Conservation (phyloP, 2,329 filamentous ascomycete species). For the Elsinoe australis region DNA sequence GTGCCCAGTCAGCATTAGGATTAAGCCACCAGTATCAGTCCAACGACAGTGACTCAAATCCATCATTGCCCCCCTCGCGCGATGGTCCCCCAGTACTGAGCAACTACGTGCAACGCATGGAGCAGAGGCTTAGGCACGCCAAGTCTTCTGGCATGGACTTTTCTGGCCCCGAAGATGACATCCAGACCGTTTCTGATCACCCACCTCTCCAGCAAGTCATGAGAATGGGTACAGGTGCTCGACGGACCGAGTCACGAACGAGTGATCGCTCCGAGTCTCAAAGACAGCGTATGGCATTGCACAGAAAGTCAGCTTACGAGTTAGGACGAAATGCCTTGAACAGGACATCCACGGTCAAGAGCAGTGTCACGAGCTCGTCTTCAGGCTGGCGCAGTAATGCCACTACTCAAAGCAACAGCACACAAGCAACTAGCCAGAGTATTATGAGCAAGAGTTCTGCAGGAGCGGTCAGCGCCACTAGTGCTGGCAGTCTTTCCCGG, state of each 20-base stretch:
- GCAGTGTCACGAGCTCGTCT: conserved; percentile 64
- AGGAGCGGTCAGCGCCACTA: conserved; percentile 85
- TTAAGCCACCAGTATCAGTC: conserved; percentile 39
- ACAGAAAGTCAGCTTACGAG: conserved; percentile 72
- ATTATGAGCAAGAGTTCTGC: conserved; percentile 92
- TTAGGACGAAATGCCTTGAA: conserved; percentile 58
- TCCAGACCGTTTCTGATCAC: conserved; percentile 35
- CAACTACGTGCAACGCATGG: conserved; percentile 89
- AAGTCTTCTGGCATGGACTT: conserved; percentile 41
- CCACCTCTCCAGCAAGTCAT: conserved; percentile 22
- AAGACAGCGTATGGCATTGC: conserved; percentile 16
- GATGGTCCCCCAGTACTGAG: conserved; percentile 62
- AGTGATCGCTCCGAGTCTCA: conserved; percentile 26
- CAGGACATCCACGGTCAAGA: conserved; percentile 82
- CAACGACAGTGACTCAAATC: conserved; percentile 47
- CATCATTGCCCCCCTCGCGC: conserved; percentile 26
- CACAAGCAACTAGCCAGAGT: conserved; percentile 71
- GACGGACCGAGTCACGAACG: conserved; percentile 55
- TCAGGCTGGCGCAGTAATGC: conserved; percentile 47
- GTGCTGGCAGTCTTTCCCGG: conserved; percentile 83
- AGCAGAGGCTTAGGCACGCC: conserved; percentile 66
- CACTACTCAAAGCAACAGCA: conserved; percentile 47
- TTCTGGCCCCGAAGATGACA: conserved; percentile 26
- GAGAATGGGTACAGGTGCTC: conserved; percentile 27
- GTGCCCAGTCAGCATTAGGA: conserved; percentile 69